Base-by-base conservation (phyloP, 2,329 filamentous ascomycete species). In the Bipolaris oryzae region DNA sequence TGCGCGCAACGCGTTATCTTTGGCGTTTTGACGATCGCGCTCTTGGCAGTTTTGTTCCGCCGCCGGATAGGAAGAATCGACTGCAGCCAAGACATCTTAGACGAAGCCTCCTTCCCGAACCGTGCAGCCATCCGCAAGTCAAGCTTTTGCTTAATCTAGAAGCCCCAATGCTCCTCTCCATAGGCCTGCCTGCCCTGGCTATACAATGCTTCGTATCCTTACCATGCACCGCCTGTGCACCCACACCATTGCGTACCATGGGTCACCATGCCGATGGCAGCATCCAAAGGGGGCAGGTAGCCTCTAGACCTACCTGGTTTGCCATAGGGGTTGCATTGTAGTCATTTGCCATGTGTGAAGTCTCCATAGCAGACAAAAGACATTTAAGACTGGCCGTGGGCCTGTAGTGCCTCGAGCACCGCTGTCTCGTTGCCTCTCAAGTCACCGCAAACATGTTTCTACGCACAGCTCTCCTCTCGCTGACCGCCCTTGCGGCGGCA, bases 101-200 rank as follows among this genome's bases (percentile, higher is more conserved):
- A 63, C 70, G 57, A 60, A 58, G 61, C 67, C 71, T 70, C 72
- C 73, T 74, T 69, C 73, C 73, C 64, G 59, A 66, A 70, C 48
- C 41, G 70, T 64, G 55, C 18, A 48, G 48, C 51, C 54, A 53
- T 59, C 57, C 61, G 66, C 56, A 51, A 43, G 45, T 56, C 54
- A 72, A 70, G 63, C 68, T 71, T 71, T 65, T 63, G 39, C 41
- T 67, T 69, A 70, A 74, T 74, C 62, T 71, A 67, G 39, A 58
- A 57, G 18, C 52, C 51, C 71, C 70, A 74, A 72, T 74, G 60
- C 63, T 45, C 56, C 58, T 60, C 57, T 57, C 46, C 63, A 57
- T 28, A 50, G 48, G 54, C 51, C 57, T 61, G 44, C 62, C 54
- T 48, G 45, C 41, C 59, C 67, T 61, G 67, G 67, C 57, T 69